These are phyloP conservation scores for Daphne laureola DNA, from an alignment of 441 rosid species.

Conservation along the genomic window DNA sequence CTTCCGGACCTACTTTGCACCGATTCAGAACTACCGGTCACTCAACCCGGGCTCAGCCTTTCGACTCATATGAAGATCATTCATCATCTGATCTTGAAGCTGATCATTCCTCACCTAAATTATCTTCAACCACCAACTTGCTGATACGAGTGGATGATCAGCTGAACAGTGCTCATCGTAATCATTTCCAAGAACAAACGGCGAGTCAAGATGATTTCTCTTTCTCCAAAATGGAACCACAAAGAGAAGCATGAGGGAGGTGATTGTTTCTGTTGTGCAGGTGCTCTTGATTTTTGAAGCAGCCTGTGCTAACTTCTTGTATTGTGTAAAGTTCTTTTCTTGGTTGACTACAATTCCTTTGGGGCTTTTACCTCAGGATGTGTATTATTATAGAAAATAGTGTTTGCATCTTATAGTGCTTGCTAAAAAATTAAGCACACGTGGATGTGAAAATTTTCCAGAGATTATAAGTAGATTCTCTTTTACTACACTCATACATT, in stretches of 20 bases:
- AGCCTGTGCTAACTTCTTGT: not conserved
- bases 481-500: too few species aligned
- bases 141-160: conserved; percentile 27
- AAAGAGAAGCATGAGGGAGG: conserved; percentile 14
- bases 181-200: conserved; percentile 14
- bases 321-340: conserved; percentile 9
- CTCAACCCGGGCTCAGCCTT: conserved; percentile 30
- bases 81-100: conserved; percentile 58
- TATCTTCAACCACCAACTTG: conserved; percentile 24
- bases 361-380: too few species aligned
- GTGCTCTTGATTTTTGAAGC: not conserved
- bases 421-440: not conserved
- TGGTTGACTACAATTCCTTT: not conserved
- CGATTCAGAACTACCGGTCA: conserved; percentile 85
- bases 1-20: conserved; percentile 35
- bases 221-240: conserved; percentile 26
- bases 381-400: not conserved
- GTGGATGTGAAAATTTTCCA: too few species aligned
- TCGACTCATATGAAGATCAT: conserved; percentile 32
- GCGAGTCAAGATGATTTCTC: conserved; percentile 36
- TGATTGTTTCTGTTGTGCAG: not conserved
- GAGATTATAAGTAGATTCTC: too few species aligned
- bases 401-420: not conserved
- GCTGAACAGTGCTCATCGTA: conserved; percentile 23
- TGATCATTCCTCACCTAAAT: conserved; percentile 40